Base-by-base conservation (phyloP, 495 filamentous ascomycete genomes). In the Penicillium pancosmium region DNA sequence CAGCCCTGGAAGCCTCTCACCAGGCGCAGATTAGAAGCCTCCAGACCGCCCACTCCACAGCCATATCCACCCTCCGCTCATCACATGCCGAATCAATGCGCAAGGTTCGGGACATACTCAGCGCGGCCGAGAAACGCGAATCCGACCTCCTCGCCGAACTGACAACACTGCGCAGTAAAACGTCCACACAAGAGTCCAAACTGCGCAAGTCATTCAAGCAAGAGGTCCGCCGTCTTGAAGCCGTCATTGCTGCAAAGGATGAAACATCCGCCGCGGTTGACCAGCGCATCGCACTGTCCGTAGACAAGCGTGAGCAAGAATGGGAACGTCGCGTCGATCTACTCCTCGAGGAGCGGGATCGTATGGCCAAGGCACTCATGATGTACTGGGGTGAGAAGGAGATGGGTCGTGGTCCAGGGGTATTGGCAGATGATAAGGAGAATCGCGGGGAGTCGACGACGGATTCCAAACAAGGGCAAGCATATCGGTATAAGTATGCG, bases 321-420 rank as follows among this genome's bases (percentile, higher is more conserved):
- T 83, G 81, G 81, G 73, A 79, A 54, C 71, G 76, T 1, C 75
- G 81, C 11, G 67, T 80, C 11, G 75, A 84, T 48, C 59, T 85
- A 7, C 61, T 84, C 8, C 82, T 88, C 46, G 78, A 78, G 58
- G 84, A 88, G 55, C 73, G 82, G 36, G 82, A 80, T 33, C 79
- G 75, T 44, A 78, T 84, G 77, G 78, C 76, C 13, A 81, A 76
- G 53, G 80, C 74, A 13, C 68, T 83, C 54, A 68, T 83, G 71
- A 73, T 68, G 73, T 64, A 56, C 4, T 81, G 79, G 80, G 80
- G 80, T 1, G 78, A 79, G 63, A 79, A 82, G 54, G 80, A 83
- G 40, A 44, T 78, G 55, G 76, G 73, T 11, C 57, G 47, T 11
- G 65, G 68, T 2, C 52, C 65, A 5, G 60, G 61, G 4, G 25